Base-by-base conservation (phyloP, 2,329 filamentous ascomycete species). In the Dichotomopilus funicola region DNA sequence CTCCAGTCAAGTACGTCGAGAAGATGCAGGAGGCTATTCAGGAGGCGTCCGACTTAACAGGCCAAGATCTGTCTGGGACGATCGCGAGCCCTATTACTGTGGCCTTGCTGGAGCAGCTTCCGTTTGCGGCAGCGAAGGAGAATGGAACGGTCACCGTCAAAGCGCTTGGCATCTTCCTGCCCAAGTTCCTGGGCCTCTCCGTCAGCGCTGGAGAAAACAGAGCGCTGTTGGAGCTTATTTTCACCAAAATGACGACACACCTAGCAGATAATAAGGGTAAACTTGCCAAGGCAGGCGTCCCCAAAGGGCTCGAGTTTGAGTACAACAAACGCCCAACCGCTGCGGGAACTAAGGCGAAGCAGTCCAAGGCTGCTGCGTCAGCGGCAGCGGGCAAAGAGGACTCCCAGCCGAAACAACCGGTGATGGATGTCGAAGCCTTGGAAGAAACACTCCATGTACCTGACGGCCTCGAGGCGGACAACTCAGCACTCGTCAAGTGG, bases 1-100 rank as follows among this genome's bases (percentile, higher is more conserved):
- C 86, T 31, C 88, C 90, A 0, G 86, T 95, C 65, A 95, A 90
- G 66, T 92, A 96, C 65, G 82, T 94, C 34, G 87, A 94, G 58
- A 75, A 83, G 65, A 70, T 89, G 33, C 78, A 84, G 53, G 77
- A 82, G 42, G 61, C 80, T 1, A 62, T 71, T 57, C 68, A 72
- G 53, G 68, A 75, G 44, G 62, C 73, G 2, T 61, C 68, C 13
- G 63, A 66, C 35, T 69, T 66, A 4, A 62, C 63, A 3, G 66
- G 66, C 10, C 64, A 63, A 44, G 60, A 67, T 42, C 61, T 70
- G n/a, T 59, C 66, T n/a, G 62, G 46, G 27, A 63, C 62, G 47
- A 65, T 73, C 35, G 68, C 82, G 9, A 90, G 87, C 62, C 77
- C 90, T 13, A 65, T 96, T 3, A 75, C 84, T 9, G 78, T 89